phyloP scores from a whole-genome alignment of 768 basidiomycete species.

The Phylloporus scabripes region DNA sequence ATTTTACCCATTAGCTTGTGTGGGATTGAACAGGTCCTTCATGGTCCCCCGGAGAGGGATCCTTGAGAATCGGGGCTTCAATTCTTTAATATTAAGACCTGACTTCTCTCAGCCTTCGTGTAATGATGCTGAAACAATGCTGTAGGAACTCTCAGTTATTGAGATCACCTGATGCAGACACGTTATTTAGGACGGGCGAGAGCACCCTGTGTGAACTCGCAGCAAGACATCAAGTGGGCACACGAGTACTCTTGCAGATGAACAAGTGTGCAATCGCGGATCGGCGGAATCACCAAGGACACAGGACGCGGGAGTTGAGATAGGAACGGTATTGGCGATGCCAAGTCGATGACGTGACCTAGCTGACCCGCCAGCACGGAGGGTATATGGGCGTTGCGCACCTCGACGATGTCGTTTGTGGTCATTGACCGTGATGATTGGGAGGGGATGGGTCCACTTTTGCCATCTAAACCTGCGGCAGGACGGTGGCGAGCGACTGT shows the following conservation, averaged over 20 bases:
- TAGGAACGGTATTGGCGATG: not conserved
- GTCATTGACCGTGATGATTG: not conserved
- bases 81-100: not conserved
- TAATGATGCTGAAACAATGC: not conserved
- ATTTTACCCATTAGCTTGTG: not conserved
- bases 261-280: conserved; percentile 52
- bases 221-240: conserved; percentile 37
- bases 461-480: no score
- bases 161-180: no score
- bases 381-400: not conserved
- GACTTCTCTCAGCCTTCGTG: not conserved
- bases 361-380: not conserved
- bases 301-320: not conserved
- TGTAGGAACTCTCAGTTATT: no score
- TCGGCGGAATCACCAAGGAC: conserved; percentile 35
- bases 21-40: not conserved
- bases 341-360: not conserved
- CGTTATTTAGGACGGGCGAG: no score
- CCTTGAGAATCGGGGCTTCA: not conserved
- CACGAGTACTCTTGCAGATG: conserved; percentile 38
- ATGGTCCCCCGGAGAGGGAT: no score
- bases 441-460: not conserved
- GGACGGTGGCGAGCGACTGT: not conserved
- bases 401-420: not conserved
- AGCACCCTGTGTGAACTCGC: no score